A percentile compares a stretch with the other conserved stretches of the same genome.
phyloP scores from a whole-genome alignment of 345 rosid species.

The Raphanus raphanistrum region DNA sequence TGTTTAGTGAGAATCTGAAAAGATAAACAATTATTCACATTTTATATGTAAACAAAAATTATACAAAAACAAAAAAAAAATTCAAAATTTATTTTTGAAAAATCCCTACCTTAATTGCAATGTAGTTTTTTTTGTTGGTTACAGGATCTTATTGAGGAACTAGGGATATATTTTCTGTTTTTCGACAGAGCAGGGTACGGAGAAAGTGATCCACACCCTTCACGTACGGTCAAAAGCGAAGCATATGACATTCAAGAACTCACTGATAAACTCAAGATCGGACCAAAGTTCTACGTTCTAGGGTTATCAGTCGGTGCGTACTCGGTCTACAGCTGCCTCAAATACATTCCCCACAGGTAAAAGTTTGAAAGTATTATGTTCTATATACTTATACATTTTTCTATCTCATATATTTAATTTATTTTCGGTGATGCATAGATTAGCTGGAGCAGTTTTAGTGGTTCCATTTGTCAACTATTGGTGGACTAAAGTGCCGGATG shows the following conservation, averaged over 20 bases:
- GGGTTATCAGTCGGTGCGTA: conserved; percentile 85
- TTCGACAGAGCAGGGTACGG: conserved; percentile 95
- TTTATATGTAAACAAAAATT: not conserved
- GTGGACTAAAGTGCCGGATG: conserved; percentile 74
- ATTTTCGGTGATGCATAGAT: conserved; percentile 35
- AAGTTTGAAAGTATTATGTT: not conserved
- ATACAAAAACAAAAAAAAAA: too few species aligned
- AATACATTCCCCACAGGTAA: conserved; percentile 74
- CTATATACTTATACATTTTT: not conserved
- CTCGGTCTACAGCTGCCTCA: conserved; percentile 69
- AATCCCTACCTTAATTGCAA: not conserved
- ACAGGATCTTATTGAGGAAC: conserved; percentile 72
- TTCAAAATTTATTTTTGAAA: not conserved
- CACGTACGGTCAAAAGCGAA: conserved; percentile 71
- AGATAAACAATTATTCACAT: not conserved
- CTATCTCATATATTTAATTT: not conserved
- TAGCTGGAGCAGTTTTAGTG: conserved; percentile 67
- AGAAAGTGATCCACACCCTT: conserved; percentile 87
- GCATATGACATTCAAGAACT: conserved; percentile 84
- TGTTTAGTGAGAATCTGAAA: not conserved
- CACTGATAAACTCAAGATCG: conserved; percentile 74
- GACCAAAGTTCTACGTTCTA: conserved; percentile 63
- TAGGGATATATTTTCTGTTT: conserved; percentile 55
- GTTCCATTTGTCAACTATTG: conserved; percentile 81
- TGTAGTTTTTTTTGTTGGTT: not conserved